phyloP scores from a whole-genome alignment of 164 flowering plant species.

The Sedum album region DNA sequence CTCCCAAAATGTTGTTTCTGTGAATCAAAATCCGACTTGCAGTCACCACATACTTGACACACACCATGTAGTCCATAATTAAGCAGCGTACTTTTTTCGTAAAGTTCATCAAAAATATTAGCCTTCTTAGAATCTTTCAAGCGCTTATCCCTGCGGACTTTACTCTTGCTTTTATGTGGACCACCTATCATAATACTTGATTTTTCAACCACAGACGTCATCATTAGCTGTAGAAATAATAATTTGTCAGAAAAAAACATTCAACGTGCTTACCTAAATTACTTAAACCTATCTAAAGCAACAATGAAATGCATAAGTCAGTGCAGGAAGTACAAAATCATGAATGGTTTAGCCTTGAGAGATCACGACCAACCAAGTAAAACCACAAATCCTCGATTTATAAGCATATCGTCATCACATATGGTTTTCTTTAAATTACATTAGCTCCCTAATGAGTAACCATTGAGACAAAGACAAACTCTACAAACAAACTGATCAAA shows the following conservation, averaged over 20 bases:
- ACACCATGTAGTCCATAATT: slow-evolving; percentile 31
- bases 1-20: slow-evolving; percentile 36
- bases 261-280: background rate
- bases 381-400: no score
- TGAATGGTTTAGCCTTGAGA: no score
- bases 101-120: slow-evolving; percentile 44
- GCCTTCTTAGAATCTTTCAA: slow-evolving; percentile 33
- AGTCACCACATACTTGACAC: slow-evolving; percentile 48
- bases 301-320: no score
- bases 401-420: no score
- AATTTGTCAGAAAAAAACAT: background rate
- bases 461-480: no score
- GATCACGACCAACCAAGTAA: no score
- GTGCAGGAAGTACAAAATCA: no score
- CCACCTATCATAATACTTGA: slow-evolving; percentile 26
- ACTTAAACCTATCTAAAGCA: background rate
- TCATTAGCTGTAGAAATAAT: slow-evolving; percentile 26
- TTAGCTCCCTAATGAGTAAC: no score
- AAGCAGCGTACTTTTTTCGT: slow-evolving; percentile 37
- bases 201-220: slow-evolving; percentile 71
- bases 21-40: slow-evolving; percentile 29
- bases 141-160: slow-evolving; percentile 65
- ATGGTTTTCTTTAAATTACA: no score
- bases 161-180: slow-evolving; percentile 84
- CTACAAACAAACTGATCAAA: no score